phyloP scores from a whole-genome alignment of 2,329 filamentous ascomycete species.

The Xylaria arbuscula region DNA sequence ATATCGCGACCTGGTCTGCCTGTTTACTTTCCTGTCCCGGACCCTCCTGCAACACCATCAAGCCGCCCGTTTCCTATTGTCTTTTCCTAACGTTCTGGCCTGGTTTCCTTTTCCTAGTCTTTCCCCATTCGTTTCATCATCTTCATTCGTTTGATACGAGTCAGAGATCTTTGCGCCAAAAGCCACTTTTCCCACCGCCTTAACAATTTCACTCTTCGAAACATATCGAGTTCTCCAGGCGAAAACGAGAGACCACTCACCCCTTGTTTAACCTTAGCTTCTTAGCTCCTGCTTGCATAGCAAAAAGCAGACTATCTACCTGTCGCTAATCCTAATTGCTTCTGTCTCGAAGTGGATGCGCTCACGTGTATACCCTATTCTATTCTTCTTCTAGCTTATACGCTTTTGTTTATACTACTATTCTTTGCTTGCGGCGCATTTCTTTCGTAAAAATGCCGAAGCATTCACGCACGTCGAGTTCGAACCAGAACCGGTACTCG shows the following conservation, averaged over 20 bases:
- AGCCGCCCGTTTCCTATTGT: constrained; percentile 48
- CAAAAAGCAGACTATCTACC: constrained; percentile 33
- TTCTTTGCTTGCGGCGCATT: constrained; percentile 1
- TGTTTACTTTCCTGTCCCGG: constrained; percentile 47
- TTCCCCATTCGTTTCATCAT: constrained; percentile 50
- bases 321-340: constrained; percentile 47
- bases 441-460: constrained; percentile 57
- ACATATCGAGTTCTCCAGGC: constrained; percentile 30
- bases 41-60: constrained; percentile 50
- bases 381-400: constrained; percentile 37
- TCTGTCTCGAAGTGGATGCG: constrained; percentile 36
- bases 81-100: constrained; percentile 46
- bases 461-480: constrained; percentile 57
- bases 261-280: constrained; percentile 18
- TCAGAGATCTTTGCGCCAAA: constrained; percentile 37
- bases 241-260: constrained; percentile 25
- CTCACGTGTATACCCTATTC: constrained; percentile 32
- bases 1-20: constrained; percentile 50
- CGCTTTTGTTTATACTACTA: constrained; percentile 34
- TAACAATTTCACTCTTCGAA: constrained; percentile 27
- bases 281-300: constrained; percentile 25
- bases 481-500: constrained; percentile 51
- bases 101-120: constrained; percentile 40
- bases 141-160: constrained; percentile 59
- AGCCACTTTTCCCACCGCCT: constrained; percentile 19